Percentiles rank a stretch among this genome's conserved stretches.
These are phyloP conservation scores for Aspergillus latus DNA, from an alignment of 2,329 filamentous ascomycete species.

Conservation along the genomic window DNA sequence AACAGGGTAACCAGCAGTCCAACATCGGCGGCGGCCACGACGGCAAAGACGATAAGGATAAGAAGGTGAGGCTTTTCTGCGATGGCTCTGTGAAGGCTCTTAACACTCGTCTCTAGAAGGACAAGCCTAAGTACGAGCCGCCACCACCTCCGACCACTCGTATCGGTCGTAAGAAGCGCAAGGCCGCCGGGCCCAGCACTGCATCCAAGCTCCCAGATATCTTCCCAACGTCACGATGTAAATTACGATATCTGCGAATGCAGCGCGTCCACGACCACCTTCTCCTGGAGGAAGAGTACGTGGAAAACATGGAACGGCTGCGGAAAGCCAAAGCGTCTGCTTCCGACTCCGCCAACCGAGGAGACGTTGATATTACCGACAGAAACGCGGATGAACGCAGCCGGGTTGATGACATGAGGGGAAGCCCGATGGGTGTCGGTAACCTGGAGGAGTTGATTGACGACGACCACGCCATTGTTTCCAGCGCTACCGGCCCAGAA, in stretches of 20 bases:
- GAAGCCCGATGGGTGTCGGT: constrained; percentile 96
- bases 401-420: constrained; percentile 96
- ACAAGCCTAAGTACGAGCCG: constrained; percentile 99
- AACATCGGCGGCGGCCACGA: constrained; percentile 76
- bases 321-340: constrained; percentile 82
- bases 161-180: constrained; percentile 98
- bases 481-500: constrained; percentile 93
- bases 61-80: constrained; percentile 65
- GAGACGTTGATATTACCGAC: constrained; percentile 75
- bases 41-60: constrained; percentile 82
- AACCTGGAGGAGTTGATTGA: constrained; percentile 98
- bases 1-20: constrained; percentile 63
- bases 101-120: constrained; percentile 66
- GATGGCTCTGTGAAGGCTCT: not conserved
- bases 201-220: constrained; percentile 92
- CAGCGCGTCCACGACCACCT: constrained; percentile 98
- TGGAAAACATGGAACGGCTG: constrained; percentile 96
- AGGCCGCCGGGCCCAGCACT: constrained; percentile 85
- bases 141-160: constrained; percentile 95
- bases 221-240: constrained; percentile 95
- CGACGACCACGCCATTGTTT: constrained; percentile 98
- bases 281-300: constrained; percentile 94
- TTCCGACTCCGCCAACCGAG: constrained; percentile 52
- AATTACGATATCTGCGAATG: constrained; percentile 95
- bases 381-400: constrained; percentile 91